A percentile compares a stretch with the other conserved stretches of the same genome.
Evolutionary conservation across 768 basidiomycete species (phyloP).

Genomic region (Lactarius pseudohatsudake): DNA sequence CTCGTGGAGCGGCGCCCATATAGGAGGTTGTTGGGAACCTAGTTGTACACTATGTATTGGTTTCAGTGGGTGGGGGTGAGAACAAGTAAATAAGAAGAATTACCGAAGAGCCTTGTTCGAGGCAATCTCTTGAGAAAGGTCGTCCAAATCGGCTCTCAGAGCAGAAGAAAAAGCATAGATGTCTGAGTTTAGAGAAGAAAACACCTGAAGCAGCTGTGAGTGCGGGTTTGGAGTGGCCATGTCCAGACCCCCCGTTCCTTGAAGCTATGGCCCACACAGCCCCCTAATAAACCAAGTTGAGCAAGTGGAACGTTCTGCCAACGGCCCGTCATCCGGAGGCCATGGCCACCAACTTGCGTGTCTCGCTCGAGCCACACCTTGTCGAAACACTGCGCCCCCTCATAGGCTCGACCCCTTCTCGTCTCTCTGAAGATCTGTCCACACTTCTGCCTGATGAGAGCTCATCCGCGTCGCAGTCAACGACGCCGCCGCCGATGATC

Average conservation of each 20-base stretch:
- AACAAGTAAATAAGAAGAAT: background rate
- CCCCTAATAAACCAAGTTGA: background rate
- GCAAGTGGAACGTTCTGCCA: background rate
- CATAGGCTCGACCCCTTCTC: slow-evolving; percentile 44
- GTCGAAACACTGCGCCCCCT: slow-evolving; percentile 49
- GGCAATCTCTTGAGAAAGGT: slow-evolving; percentile 19
- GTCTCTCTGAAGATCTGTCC: slow-evolving; percentile 44
- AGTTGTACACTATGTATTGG: slow-evolving; percentile 16
- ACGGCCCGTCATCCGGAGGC: background rate
- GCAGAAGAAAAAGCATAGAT: background rate
- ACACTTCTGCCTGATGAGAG: slow-evolving; percentile 38
- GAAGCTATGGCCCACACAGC: slow-evolving; percentile 2
- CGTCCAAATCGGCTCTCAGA: slow-evolving; percentile 8
- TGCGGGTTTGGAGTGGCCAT: background rate
- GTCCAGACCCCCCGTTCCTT: background rate
- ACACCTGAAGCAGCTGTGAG: slow-evolving; percentile 17
- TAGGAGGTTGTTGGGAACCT: slow-evolving; percentile 22
- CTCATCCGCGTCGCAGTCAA: background rate
- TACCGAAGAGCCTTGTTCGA: slow-evolving; percentile 25
- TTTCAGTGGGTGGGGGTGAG: background rate
- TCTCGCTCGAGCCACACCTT: slow-evolving; percentile 72
- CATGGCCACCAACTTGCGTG: slow-evolving; percentile 42
- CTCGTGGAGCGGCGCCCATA: slow-evolving; percentile 25
- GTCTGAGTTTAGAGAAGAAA: slow-evolving; percentile 11
- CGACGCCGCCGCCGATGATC: slow-evolving; percentile 42